Evolutionary conservation across 2,329 filamentous ascomycete species (phyloP), one percentile per base, ranked within the genome.

Genomic region (Alternaria metachromatica): DNA sequence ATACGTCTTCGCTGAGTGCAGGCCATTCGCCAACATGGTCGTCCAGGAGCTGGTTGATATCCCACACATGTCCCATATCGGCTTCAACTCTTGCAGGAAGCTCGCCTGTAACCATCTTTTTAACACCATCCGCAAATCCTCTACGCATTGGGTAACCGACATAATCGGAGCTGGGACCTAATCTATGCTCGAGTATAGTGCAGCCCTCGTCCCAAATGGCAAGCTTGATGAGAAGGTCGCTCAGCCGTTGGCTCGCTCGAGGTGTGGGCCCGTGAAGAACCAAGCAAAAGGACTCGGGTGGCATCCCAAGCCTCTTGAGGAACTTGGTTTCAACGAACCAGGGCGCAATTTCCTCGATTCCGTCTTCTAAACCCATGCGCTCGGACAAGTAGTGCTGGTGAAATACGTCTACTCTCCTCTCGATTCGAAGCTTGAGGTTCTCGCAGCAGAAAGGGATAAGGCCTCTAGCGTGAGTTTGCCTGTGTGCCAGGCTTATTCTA

Each of bases 171-270:
- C 15, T 49, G 15, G 11, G 44, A 26, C 15, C 55, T 15, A 41
- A 15, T 26, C 13, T 41, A 41, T 41, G 37, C 37, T 41, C n/a
- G n/a, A 58, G 8, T 18, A 49, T 15, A 10, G 13, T 15, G 6
- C 18, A 45, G 33, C 55, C 45, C 8, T 58, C 44, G 20, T 58
- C 26, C 55, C 45, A 50, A n/a, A 58, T 58, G 6, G 55, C 55
- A 18, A 28, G 28, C 23, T 20, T n/a, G 2, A 58, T 41, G 10
- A 50, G 25, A 20, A 25, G 28, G 45, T 58, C 55, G 55, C 55
- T 21, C 7, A 58, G 45, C 20, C 41, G 55, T 30, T 58, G 28
- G 44, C 55, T 58, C 12, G 55, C 55, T n/a, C 41, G 18, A 10
- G 15, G 12, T n/a, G 45, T 25, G 10, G 55, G 55, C 10, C 55